Evolutionary conservation across 2,329 filamentous ascomycete species (phyloP).

Genomic region (Emergomyces africanus): DNA sequence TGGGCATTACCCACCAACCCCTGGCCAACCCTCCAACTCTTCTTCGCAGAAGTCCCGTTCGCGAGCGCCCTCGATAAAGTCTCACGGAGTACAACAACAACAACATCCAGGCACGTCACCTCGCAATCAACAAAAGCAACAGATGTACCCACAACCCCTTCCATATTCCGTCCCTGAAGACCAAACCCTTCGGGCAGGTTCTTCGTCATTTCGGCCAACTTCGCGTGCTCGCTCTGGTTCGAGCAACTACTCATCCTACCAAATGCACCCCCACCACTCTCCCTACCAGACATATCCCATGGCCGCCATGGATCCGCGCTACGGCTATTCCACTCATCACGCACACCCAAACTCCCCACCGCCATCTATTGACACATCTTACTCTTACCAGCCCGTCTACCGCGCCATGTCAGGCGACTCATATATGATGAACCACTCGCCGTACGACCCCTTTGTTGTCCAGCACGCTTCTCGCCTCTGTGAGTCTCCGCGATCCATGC

Average conservation of each 20-base stretch:
- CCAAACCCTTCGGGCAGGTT: slow-evolving; percentile 18
- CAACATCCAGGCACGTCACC: slow-evolving; percentile 20
- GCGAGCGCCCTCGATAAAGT: slow-evolving; percentile 30
- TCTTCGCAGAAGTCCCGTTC: slow-evolving; percentile 27
- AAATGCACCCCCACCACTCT: slow-evolving; percentile 19
- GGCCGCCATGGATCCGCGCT: slow-evolving; percentile 22
- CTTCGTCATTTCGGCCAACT: slow-evolving; percentile 25
- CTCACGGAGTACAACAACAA: slow-evolving; percentile 21
- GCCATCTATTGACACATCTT: slow-evolving; percentile 11
- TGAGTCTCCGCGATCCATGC: slow-evolving; percentile 4
- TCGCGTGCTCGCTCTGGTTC: slow-evolving; percentile 29
- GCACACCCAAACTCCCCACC: neutral
- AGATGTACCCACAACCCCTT: slow-evolving; percentile 19
- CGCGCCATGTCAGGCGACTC: slow-evolving; percentile 13
- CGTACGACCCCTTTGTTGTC: slow-evolving; percentile 7
- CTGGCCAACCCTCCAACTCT: slow-evolving; percentile 21
- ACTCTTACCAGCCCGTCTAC: slow-evolving; percentile 16
- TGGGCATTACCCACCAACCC: slow-evolving; percentile 26
- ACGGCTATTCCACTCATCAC: slow-evolving; percentile 11
- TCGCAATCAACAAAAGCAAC: slow-evolving; percentile 21
- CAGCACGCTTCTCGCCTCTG: neutral
- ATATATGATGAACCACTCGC: slow-evolving; percentile 7
- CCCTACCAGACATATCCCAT: slow-evolving; percentile 18
- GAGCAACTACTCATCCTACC: slow-evolving; percentile 19
- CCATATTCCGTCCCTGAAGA: slow-evolving; percentile 25